Evolutionary conservation across 2,329 filamentous ascomycete species (phyloP), one percentile per base, ranked within the genome.

Genomic region (Fulvia fulva): DNA sequence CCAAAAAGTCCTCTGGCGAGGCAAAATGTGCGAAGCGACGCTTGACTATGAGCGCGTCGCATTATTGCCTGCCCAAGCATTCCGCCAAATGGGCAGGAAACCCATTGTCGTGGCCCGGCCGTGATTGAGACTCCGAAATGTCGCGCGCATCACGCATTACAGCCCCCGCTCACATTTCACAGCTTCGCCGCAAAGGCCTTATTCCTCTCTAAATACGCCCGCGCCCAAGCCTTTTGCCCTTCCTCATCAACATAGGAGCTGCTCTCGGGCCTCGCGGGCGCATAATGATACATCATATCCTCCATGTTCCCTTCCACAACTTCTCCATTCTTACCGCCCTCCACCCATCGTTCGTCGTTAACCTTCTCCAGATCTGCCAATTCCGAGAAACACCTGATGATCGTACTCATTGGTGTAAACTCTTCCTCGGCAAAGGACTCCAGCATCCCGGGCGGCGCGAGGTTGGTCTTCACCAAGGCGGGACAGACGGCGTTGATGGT

Each of bases 401-500:
- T 74, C 0, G 75, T 77, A 1, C 67, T 68, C 60, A 77, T 67
- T 1, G 75, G 74, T 8, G 75, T 77, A 53, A 76, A 70, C 25
- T 75, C 70, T 56, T 76, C 73, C 44, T 73, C 69, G 1, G 69
- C 70, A 67, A 75, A 76, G 2, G 65, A 61, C 8, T 72, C 69
- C 14, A 74, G 58, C 21, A 77, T 63, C 16, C 72, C 68, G 2
- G 75, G 71, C 3, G 75, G 75, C 25, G 73, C 72, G 1, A 77
- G 65, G 25, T 71, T 73, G 1, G 75, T 77, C 0, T 67, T 68
- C 12, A 77, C 73, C 53, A 77, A 69, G 1, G 71, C 74, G 0
- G 75, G 75, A 53, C 74, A 76, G 25, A 76, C 70, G 16, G 73
- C 73, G 58, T 77, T 77, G 7, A 77, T 68, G 1, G 69, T 73